Percentiles rank a stretch among this genome's conserved stretches.
These are phyloP conservation scores for Madurella fahalii DNA, from an alignment of 2,329 filamentous ascomycete genomes.

Conservation along the genomic window DNA sequence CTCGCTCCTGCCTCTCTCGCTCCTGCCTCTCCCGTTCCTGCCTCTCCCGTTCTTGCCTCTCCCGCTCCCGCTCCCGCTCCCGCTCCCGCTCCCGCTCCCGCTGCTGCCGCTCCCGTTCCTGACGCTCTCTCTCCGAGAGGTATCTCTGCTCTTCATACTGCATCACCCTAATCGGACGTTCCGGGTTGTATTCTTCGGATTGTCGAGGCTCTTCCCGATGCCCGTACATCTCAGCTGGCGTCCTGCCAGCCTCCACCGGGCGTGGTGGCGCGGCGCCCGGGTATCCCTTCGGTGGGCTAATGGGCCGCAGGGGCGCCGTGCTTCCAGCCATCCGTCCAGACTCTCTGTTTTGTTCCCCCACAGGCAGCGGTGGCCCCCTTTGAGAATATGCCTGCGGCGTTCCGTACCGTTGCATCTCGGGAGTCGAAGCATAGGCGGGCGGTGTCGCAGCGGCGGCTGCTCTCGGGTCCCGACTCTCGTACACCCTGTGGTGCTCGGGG, in stretches of 20 bases:
- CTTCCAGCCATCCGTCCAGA: conserved; percentile 33
- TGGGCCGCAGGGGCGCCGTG: conserved; percentile 44
- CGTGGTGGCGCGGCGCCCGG: conserved; percentile 41
- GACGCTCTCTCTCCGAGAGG: conserved; percentile 42
- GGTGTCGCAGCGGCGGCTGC: conserved; percentile 46
- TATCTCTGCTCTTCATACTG: conserved; percentile 54
- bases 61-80: too few species aligned
- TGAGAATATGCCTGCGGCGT: conserved; percentile 55
- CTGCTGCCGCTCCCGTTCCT: conserved; percentile 33
- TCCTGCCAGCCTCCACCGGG: conserved; percentile 44
- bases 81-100: conserved; percentile 42
- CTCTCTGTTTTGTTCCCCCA: conserved; percentile 45
- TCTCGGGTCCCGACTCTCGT: conserved; percentile 43
- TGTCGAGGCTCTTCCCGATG: conserved; percentile 46
- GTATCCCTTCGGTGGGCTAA: conserved; percentile 50
- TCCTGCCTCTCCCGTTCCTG: conserved; percentile 38
- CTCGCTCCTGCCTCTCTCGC: conserved; percentile 35
- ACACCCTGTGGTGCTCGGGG: conserved; percentile 61
- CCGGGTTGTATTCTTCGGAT: conserved; percentile 50
- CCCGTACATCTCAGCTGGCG: conserved; percentile 41
- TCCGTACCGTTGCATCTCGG: conserved; percentile 55
- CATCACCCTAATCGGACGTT: conserved; percentile 41
- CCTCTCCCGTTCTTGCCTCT: conserved; percentile 26
- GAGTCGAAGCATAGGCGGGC: conserved; percentile 49
- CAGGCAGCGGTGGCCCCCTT: conserved; percentile 44